These are phyloP conservation scores for Phytopythium kandeliae DNA, from an alignment of 352 stramenopile genomes.

Conservation along the genomic window DNA sequence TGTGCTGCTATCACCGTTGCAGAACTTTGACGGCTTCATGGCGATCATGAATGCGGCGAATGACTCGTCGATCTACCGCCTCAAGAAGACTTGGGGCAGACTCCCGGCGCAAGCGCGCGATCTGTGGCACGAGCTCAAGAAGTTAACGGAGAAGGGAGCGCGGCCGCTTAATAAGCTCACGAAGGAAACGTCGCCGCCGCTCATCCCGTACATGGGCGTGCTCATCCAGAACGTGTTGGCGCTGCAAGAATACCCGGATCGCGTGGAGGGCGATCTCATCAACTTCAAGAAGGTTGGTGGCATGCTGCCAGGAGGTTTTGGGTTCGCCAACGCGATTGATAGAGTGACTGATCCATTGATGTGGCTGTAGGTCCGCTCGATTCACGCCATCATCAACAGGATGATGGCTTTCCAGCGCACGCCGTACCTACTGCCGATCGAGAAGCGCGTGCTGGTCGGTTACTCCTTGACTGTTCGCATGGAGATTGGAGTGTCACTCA, in stretches of 20 bases:
- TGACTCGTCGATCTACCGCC: slow-evolving; percentile 78
- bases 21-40: slow-evolving; percentile 88
- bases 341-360: neutral
- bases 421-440: slow-evolving; percentile 69
- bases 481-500: slow-evolving; percentile 2
- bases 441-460: slow-evolving; percentile 79
- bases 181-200: slow-evolving; percentile 56
- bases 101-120: slow-evolving; percentile 63
- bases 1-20: slow-evolving; percentile 63
- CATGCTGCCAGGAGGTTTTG: too few species aligned
- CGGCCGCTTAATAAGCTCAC: slow-evolving; percentile 74
- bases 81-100: slow-evolving; percentile 84
- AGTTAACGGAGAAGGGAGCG: slow-evolving; percentile 78
- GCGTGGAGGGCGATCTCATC: slow-evolving; percentile 67
- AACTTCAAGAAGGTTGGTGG: slow-evolving; percentile 90
- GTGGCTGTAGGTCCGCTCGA: slow-evolving; percentile 58
- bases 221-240: slow-evolving; percentile 84
- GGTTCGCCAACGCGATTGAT: too few species aligned
- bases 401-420: slow-evolving; percentile 67
- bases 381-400: slow-evolving; percentile 47
- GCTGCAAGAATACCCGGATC: slow-evolving; percentile 78
- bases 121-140: slow-evolving; percentile 80
- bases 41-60: slow-evolving; percentile 88
- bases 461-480: slow-evolving; percentile 1
- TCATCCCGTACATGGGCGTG: slow-evolving; percentile 83